A percentile compares a stretch with the other conserved stretches of the same genome.
Evolutionary conservation across 352 stramenopile species (phyloP).

Genomic region (Pythium sukuiense): DNA sequence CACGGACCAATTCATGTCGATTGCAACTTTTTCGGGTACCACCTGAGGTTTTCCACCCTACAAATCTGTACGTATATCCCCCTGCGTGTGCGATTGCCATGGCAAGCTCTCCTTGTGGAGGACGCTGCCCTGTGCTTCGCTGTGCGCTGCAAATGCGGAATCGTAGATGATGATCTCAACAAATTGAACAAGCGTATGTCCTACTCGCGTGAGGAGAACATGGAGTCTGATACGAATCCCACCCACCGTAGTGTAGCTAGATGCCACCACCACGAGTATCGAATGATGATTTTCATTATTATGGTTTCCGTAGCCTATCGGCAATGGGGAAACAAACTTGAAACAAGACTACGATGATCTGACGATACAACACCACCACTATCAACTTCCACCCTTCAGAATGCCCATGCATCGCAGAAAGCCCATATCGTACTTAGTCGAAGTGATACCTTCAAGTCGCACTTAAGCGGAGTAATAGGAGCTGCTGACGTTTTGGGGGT

Average conservation of each 20-base stretch:
- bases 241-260: neutral
- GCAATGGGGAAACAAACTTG: slow-evolving; percentile 62
- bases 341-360: slow-evolving; percentile 89
- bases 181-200: slow-evolving; percentile 88
- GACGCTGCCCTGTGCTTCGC: neutral
- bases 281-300: slow-evolving; percentile 70
- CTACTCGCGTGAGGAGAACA: slow-evolving; percentile 71
- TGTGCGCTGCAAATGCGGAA: slow-evolving; percentile 1
- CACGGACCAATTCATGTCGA: slow-evolving; percentile 90
- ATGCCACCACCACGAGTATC: slow-evolving; percentile 27
- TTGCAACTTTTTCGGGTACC: slow-evolving; percentile 90
- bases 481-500: slow-evolving; percentile 1
- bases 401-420: too few relatives aligned
- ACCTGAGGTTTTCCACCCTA: slow-evolving; percentile 66
- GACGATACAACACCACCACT: slow-evolving; percentile 38
- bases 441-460: slow-evolving; percentile 15
- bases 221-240: slow-evolving; percentile 34
- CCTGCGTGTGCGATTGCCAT: neutral
- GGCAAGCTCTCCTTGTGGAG: neutral
- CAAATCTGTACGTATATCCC: slow-evolving; percentile 14
- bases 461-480: slow-evolving; percentile 17
- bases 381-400: neutral
- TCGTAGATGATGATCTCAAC: slow-evolving; percentile 59
- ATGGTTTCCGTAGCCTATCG: slow-evolving; percentile 38
- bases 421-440: slow-evolving; percentile 37